Evolutionary conservation across 495 filamentous ascomycete species (phyloP).

Genomic region (Monascus purpureus): DNA sequence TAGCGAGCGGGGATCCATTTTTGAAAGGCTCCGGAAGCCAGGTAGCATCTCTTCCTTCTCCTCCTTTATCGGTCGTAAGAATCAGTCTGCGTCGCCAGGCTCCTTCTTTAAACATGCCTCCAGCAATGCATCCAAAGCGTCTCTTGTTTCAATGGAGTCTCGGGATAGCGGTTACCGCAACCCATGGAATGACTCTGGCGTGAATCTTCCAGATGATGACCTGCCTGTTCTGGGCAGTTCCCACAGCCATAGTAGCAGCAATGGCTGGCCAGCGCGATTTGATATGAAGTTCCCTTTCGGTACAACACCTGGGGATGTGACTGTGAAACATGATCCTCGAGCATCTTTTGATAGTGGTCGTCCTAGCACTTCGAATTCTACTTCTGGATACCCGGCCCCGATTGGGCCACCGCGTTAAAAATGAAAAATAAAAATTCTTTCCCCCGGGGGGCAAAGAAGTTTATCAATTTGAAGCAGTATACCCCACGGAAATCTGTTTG

Average conservation of each 20-base stretch:
- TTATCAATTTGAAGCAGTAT: slow-evolving; percentile 47
- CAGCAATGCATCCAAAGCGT: slow-evolving; percentile 87
- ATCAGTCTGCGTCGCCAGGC: slow-evolving; percentile 68
- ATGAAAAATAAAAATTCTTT: too few species aligned
- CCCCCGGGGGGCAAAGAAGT: slow-evolving; percentile 13
- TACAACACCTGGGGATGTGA: slow-evolving; percentile 63
- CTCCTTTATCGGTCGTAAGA: slow-evolving; percentile 86
- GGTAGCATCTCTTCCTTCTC: slow-evolving; percentile 86
- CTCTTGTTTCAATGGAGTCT: slow-evolving; percentile 84
- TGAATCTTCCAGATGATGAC: slow-evolving; percentile 83
- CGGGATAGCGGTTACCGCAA: slow-evolving; percentile 86
- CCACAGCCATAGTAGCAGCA: slow-evolving; percentile 42
- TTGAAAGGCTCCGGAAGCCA: slow-evolving; percentile 81
- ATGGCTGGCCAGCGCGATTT: slow-evolving; percentile 49
- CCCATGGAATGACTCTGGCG: slow-evolving; percentile 92
- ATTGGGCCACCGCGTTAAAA: slow-evolving; percentile 76
- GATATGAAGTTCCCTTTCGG: slow-evolving; percentile 53
- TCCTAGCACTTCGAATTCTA: slow-evolving; percentile 86
- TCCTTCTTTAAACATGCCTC: slow-evolving; percentile 89
- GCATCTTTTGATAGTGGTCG: slow-evolving; percentile 81
- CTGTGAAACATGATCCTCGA: slow-evolving; percentile 66
- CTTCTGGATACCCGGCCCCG: slow-evolving; percentile 85
- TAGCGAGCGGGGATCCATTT: slow-evolving; percentile 66
- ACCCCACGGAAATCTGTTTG: slow-evolving; percentile 32
- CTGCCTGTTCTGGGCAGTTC: slow-evolving; percentile 44